Evolutionary conservation across 495 filamentous ascomycete species (phyloP), one percentile per base, ranked within the genome.

Genomic region (Podospora pseudoanserina): DNA sequence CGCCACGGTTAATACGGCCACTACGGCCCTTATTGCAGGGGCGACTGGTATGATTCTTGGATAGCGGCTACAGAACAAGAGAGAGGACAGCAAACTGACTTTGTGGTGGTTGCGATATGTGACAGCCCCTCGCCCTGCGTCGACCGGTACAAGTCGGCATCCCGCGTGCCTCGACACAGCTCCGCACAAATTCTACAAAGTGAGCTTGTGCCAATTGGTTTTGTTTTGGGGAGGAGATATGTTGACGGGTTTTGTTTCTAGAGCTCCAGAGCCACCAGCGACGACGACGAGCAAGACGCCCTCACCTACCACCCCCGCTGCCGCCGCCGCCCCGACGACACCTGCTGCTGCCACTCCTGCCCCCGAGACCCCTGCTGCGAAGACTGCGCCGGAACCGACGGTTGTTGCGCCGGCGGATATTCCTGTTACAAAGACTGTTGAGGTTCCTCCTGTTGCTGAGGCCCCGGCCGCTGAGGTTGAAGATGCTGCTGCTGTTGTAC

Each of bases 1-100:
- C 71, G 66, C 73, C 75, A 60, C 71, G 73, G 62, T 75, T 79
- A 74, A 53, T 79, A 77, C 65, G 76, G 70, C 76, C 77, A 68
- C 60, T 73, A 54, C 73, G 71, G 73, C 72, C 72, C 56, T 60
- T 75, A 18, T 63, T 77, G 44, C 73, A 75, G 68, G 73, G 74
- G 49, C 73, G 71, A 63, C 18, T 75, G 77, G 77, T 79, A 71
- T 49, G 75, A 34, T 23, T 55, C 5, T 18, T 6, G 15, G 11
- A 6, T 5, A 0, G 53, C 23, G 9, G 39, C 39, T 49, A 49
- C 39, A 49, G 39, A 49, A 49, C 39, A 16, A 49, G 39, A 49
- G 39, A 49, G 39, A 13, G 39, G 13, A 49, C 39, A 49, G 39
- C 39, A 58, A 58, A 26, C 55, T 58, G n/a, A 19, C 23, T 4